Conservation (phyloP, 2,329 filamentous ascomycete genomes). For the Thelonectria blattea region DNA sequence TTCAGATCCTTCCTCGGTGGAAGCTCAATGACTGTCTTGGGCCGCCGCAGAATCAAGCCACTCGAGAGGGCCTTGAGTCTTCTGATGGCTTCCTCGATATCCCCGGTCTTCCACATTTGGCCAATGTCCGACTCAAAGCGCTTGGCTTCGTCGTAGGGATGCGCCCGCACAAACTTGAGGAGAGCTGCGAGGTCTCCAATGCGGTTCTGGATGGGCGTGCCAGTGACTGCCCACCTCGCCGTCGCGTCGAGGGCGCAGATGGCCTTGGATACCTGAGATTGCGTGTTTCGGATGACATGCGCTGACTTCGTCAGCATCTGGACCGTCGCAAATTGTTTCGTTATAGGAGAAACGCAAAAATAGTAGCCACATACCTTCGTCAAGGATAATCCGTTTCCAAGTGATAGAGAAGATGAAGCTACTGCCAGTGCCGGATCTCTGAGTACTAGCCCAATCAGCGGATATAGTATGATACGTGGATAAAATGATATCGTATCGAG, state of each 20-base stretch:
- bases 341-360: no score
- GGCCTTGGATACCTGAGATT: slow-evolving; percentile 36
- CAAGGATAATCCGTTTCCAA: slow-evolving; percentile 43
- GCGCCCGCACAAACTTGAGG: slow-evolving; percentile 49
- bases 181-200: slow-evolving; percentile 50
- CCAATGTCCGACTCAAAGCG: slow-evolving; percentile 27
- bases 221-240: slow-evolving; percentile 54
- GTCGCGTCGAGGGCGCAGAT: slow-evolving; percentile 45
- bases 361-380: slow-evolving; percentile 22
- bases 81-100: slow-evolving; percentile 45
- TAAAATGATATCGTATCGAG: slow-evolving; percentile 39
- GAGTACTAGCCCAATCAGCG: slow-evolving; percentile 41
- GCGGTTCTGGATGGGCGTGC: slow-evolving; percentile 56
- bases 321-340: no score
- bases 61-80: slow-evolving; percentile 47
- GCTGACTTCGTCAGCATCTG: slow-evolving; percentile 9
- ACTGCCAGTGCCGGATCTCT: background rate
- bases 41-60: slow-evolving; percentile 48
- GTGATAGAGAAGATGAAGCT: slow-evolving; percentile 41
- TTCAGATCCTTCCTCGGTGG: slow-evolving; percentile 44
- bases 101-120: slow-evolving; percentile 46
- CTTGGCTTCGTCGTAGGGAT: slow-evolving; percentile 44
- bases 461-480: slow-evolving; percentile 52
- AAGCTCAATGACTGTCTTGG: slow-evolving; percentile 47
- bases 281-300: slow-evolving; percentile 27